Evolutionary conservation across 139 green algal genomes (phyloP), one percentile per base, ranked within the genome.

Genomic region (Coccomyxa sp.): DNA sequence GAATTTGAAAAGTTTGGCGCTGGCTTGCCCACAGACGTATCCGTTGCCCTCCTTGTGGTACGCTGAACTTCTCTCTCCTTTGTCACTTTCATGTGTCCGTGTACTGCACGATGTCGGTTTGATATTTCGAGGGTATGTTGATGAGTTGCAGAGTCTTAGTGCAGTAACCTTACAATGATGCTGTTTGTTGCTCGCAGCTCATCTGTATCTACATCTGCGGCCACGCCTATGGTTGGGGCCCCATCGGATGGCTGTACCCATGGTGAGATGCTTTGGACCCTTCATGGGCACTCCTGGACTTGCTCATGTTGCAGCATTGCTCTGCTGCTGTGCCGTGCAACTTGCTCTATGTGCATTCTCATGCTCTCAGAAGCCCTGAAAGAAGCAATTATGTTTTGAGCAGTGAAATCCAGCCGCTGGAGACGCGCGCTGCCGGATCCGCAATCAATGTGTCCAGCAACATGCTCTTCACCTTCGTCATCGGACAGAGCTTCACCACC

Each of bases 201-300:
- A 51, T 94, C 83, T 95, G 90, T 89, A 78, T 96, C 68, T 96
- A 90, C 79, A 91, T 95, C 31, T 84, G 89, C 31, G 89, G 87
- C n/a, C 95, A 93, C 85, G 93, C 93, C 7, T 96, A 91, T 91
- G 92, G 86, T 9, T 96, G 90, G 92, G 84, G 84, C 16, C 84
- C 84, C 13, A 67, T 87, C 58, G 84, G 84, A 38, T 87, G 84
- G 84, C 59, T 87, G 27, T 68, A 79, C n/a, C 84, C 84, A 28
- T 74, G 51, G 66, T 84, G 23, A 84, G 81, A 67, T 71, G 12
- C 23, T 3, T 68, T n/a, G 38, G 38, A 45, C 0, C 67, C 17
- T 30, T 66, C 4, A 0, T 81, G 63, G 18, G 18, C 63, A 28
- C 21, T 25, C 21, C 63, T 71, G 63, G 63, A 28, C 63, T 71